These are phyloP conservation scores for Leucosporidium creatinivorum DNA, from an alignment of 768 basidiomycete genomes.

Conservation along the genomic window DNA sequence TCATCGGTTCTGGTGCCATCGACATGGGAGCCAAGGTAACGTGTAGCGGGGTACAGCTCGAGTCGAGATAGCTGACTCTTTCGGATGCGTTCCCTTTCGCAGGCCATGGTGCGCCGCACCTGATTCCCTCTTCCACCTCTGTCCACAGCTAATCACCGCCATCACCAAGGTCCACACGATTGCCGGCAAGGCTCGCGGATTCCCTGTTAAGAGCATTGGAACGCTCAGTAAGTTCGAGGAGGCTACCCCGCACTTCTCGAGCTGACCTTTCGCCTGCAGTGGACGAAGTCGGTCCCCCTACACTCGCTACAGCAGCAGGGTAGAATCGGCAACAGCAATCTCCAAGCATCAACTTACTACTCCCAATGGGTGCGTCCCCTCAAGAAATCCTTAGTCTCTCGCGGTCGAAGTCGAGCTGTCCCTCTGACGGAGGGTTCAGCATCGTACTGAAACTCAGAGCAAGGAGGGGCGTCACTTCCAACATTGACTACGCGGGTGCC, in stretches of 20 bases:
- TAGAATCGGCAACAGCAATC: not conserved
- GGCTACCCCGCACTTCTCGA: not conserved
- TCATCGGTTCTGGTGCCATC: constrained; percentile 24
- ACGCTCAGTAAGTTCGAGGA: constrained; percentile 9
- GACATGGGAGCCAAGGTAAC: constrained; percentile 33
- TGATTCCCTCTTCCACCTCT: no score
- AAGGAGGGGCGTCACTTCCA: not conserved
- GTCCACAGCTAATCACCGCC: no score
- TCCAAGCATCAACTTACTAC: not conserved
- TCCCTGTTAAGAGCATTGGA: constrained; percentile 30
- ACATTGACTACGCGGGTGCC: not conserved
- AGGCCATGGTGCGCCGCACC: no score
- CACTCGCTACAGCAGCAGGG: not conserved
- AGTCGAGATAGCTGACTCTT: no score
- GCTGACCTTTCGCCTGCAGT: not conserved
- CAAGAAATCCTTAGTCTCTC: not conserved
- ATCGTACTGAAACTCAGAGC: not conserved
- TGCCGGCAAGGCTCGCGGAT: constrained; percentile 29
- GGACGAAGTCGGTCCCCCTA: not conserved
- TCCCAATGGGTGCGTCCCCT: no score
- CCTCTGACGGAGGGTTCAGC: not conserved
- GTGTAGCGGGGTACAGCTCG: no score
- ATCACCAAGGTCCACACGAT: constrained; percentile 36
- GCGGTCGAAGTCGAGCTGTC: not conserved
- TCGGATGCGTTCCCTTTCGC: no score